Evolutionary conservation across 2,329 filamentous ascomycete genomes (phyloP).

Genomic region (Cytospora piceae): DNA sequence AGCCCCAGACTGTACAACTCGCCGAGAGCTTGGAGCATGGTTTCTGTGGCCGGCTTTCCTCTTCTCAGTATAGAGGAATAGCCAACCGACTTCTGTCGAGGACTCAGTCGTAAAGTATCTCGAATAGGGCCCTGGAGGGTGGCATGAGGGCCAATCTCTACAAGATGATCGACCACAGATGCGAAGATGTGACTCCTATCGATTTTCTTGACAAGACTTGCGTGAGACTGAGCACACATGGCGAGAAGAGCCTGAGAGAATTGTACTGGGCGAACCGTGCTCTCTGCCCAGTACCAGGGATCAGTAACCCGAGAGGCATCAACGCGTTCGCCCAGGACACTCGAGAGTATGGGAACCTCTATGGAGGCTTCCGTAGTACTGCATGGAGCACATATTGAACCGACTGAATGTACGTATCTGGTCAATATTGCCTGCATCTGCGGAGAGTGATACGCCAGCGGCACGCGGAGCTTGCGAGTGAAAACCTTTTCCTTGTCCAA

Average conservation of each 20-base stretch:
- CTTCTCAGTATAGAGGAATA: not conserved
- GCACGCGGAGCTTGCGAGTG: not conserved
- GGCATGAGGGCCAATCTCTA: slow-evolving; percentile 6
- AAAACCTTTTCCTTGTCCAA: not conserved
- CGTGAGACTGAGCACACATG: not conserved
- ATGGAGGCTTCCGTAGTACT: not conserved
- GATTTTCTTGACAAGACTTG: not conserved
- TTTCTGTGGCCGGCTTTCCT: not conserved
- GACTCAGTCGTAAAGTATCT: not conserved
- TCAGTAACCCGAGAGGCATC: not conserved
- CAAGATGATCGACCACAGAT: not conserved
- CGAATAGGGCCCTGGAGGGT: not conserved
- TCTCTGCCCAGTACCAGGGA: not conserved
- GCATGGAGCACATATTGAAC: not conserved
- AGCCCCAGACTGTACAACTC: not conserved
- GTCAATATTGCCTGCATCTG: not conserved
- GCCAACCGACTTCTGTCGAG: not conserved
- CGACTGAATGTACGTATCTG: not conserved
- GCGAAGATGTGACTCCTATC: not conserved
- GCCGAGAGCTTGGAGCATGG: not conserved
- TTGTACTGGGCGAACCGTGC: not conserved
- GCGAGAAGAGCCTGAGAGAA: not conserved
- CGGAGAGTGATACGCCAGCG: slow-evolving; percentile 2
- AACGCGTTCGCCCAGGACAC: not conserved
- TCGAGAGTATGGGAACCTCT: not conserved